Evolutionary conservation across 345 rosid species (phyloP).

Genomic region (Gossypium bickii): DNA sequence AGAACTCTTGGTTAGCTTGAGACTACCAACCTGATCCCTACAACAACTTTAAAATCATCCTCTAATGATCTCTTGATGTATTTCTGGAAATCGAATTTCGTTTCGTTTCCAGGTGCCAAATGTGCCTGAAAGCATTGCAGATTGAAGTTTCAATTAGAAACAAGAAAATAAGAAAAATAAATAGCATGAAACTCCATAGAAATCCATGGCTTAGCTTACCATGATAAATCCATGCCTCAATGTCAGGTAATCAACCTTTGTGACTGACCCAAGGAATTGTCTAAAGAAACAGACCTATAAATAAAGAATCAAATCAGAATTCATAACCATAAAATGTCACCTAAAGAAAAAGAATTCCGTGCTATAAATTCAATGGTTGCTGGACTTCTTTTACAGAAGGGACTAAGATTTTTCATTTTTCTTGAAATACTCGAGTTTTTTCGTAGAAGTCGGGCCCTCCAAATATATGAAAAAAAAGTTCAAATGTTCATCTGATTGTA

Average conservation of each 20-base stretch:
- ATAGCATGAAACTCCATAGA: neutral
- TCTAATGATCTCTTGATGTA: constrained; percentile 84
- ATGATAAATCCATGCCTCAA: constrained; percentile 86
- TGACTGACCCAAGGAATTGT: constrained; percentile 84
- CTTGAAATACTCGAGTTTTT: too few relatives aligned
- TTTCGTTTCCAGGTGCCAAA: constrained; percentile 66
- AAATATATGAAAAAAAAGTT: too few relatives aligned
- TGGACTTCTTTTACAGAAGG: too few relatives aligned
- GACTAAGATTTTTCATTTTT: too few relatives aligned
- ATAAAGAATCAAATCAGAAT: neutral
- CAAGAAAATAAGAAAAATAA: neutral
- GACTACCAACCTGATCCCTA: constrained; percentile 63
- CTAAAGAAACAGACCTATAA: constrained; percentile 83
- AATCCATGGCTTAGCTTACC: constrained; percentile 32
- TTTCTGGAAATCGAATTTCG: constrained; percentile 70
- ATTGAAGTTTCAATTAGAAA: neutral
- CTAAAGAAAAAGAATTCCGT: too few relatives aligned
- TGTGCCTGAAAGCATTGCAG: constrained; percentile 61
- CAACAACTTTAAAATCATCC: constrained; percentile 82
- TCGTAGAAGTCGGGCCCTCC: too few relatives aligned
- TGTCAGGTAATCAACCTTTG: constrained; percentile 79
- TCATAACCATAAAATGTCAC: neutral
- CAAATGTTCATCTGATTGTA: neutral
- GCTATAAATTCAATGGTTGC: too few relatives aligned
- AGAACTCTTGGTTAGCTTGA: neutral